phyloP scores from a whole-genome alignment of 306 rosid genomes.

The Pueraria montana region DNA sequence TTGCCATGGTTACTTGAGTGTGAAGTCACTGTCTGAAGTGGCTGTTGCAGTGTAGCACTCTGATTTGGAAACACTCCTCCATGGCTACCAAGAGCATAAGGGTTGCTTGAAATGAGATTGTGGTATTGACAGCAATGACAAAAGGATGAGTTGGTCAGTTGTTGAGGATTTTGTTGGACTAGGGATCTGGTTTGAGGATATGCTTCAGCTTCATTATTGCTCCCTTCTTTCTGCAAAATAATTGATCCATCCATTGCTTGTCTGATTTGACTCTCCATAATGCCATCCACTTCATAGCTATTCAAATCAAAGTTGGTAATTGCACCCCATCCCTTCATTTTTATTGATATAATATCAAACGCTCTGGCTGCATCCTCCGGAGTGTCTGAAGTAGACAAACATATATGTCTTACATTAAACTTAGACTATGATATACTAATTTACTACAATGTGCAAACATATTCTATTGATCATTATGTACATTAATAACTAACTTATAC shows the following conservation, averaged over 20 bases:
- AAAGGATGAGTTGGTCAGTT: neutral
- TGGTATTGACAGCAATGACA: neutral
- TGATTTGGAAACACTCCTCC: neutral
- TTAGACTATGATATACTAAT: neutral
- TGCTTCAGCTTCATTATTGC: neutral
- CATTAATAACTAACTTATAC: neutral
- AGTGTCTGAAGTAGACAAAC: conserved; percentile 16
- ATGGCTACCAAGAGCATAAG: neutral
- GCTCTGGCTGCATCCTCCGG: conserved; percentile 42
- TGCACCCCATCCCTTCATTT: conserved; percentile 27
- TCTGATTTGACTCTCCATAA: neutral
- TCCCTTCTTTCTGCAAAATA: neutral
- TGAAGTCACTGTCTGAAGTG: neutral
- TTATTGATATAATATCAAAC: conserved; percentile 3
- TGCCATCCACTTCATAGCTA: neutral
- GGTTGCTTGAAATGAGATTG: neutral
- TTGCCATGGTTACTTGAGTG: neutral
- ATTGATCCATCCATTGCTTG: neutral
- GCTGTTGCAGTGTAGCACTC: neutral
- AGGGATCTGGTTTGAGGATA: neutral
- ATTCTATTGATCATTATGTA: neutral
- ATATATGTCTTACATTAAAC: neutral
- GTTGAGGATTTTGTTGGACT: neutral
- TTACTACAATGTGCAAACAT: neutral
- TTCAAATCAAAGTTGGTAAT: conserved; percentile 29